A percentile compares a stretch with the other conserved stretches of the same genome.
Conservation (phyloP, 2,329 filamentous ascomycete genomes). For the Fusarium setosum region DNA sequence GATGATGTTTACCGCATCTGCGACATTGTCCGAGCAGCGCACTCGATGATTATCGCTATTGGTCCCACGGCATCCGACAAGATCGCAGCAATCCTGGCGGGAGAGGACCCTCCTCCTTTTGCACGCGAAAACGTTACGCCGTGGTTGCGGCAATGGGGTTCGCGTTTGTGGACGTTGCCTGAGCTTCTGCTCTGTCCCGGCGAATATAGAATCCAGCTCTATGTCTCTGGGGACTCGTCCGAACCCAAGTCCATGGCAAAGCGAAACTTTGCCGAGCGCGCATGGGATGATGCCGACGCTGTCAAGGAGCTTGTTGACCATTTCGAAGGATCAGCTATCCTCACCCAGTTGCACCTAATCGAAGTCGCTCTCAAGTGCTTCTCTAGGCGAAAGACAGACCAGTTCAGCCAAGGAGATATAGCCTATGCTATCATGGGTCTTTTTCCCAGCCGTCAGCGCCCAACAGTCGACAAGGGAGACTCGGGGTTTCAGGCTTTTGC, state of each 20-base stretch:
- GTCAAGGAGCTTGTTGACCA: constrained; percentile 58
- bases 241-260: constrained; percentile 45
- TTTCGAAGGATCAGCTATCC: constrained; percentile 54
- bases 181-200: constrained; percentile 45
- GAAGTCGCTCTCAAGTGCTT: constrained; percentile 48
- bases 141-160: constrained; percentile 55
- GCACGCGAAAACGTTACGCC: constrained; percentile 17
- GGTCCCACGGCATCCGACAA: constrained; percentile 34
- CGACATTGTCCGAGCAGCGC: constrained; percentile 56
- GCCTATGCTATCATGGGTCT: constrained; percentile 61
- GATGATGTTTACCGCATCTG: constrained; percentile 56
- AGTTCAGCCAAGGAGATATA: constrained; percentile 53
- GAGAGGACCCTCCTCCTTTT: constrained; percentile 39
- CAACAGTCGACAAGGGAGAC: constrained; percentile 51
- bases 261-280: constrained; percentile 52
- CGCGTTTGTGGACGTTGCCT: constrained; percentile 58
- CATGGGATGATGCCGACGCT: constrained; percentile 53
- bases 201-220: constrained; percentile 30
- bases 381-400: constrained; percentile 48
- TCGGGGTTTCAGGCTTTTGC: constrained; percentile 60
- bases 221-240: constrained; percentile 7
- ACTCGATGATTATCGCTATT: constrained; percentile 55
- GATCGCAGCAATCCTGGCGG: constrained; percentile 24
- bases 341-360: constrained; percentile 55
- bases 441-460: constrained; percentile 49